phyloP scores from a whole-genome alignment of 2,329 filamentous ascomycete genomes.

The Colletotrichum sp. region DNA sequence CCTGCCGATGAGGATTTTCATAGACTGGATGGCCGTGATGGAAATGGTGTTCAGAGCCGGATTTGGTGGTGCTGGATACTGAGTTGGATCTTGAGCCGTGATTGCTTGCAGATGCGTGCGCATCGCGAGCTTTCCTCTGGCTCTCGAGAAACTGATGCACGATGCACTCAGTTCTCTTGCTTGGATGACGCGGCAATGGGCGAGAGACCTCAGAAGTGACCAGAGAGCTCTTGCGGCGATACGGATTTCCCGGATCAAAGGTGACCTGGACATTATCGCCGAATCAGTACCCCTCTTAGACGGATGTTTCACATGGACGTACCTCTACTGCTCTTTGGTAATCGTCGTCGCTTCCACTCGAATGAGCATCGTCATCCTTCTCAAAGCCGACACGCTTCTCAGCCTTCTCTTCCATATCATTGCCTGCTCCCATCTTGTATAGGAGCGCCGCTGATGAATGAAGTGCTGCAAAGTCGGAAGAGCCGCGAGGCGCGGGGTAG shows the following conservation, averaged over 20 bases:
- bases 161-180: conserved; percentile 61
- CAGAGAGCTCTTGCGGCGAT: conserved; percentile 71
- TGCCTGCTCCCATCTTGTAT: not conserved
- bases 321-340: conserved; percentile 55
- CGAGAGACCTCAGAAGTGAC: conserved; percentile 52
- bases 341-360: conserved; percentile 57
- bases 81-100: conserved; percentile 24
- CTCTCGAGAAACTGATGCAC: conserved; percentile 69
- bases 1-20: conserved; percentile 18
- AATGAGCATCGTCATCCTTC: conserved; percentile 41
- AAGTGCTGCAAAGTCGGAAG: not conserved
- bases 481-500: conserved; percentile 12
- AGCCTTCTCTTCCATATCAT: conserved; percentile 11
- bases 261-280: conserved; percentile 51
- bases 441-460: not conserved
- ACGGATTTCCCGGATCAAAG: conserved; percentile 65
- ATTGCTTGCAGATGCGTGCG: conserved; percentile 24
- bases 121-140: conserved; percentile 46
- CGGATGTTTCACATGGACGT: conserved; percentile 18
- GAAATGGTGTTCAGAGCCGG: conserved; percentile 5
- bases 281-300: not conserved
- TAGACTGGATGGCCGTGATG: conserved; percentile 33
- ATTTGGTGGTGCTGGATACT: conserved; percentile 13
- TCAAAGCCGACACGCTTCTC: conserved; percentile 30
- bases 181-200: conserved; percentile 37